A percentile compares a stretch with the other conserved stretches of the same genome.
phyloP scores from a whole-genome alignment of 1,284 basidiomycete species.

The Peniophora sp. region DNA sequence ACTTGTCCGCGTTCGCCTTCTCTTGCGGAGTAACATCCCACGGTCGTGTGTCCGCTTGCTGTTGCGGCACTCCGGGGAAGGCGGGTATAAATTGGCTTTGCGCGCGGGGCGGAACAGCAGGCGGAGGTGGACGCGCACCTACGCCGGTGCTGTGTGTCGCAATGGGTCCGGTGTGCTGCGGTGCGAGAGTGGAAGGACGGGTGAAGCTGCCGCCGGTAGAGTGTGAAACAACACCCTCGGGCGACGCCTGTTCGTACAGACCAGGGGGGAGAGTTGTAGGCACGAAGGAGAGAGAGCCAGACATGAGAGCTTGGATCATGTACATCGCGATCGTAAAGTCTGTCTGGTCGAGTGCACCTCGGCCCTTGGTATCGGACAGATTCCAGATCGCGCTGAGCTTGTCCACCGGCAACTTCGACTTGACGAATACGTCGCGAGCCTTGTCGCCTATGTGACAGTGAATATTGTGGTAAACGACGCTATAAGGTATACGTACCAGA shows the following conservation, averaged over 20 bases:
- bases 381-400: conserved; percentile 93
- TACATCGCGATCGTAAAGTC: conserved; percentile 99
- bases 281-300: conserved; percentile 65
- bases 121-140: conserved; percentile 23
- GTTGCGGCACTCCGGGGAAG: conserved; percentile 20
- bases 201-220: conserved; percentile 33
- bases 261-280: conserved; percentile 81
- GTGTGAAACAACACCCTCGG: conserved; percentile 21
- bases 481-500: conserved; percentile 39
- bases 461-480: not conserved
- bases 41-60: conserved; percentile 5
- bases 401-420: conserved; percentile 85
- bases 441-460: conserved; percentile 59
- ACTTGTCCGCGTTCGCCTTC: conserved; percentile 74
- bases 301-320: conserved; percentile 89
- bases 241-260: conserved; percentile 81
- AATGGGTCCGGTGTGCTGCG: conserved; percentile 62
- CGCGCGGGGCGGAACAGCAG: conserved; percentile 39
- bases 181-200: conserved; percentile 39
- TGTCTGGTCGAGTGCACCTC: conserved; percentile 82
- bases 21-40: conserved; percentile 89
- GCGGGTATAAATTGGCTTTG: conserved; percentile 21
- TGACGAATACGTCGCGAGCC: conserved; percentile 89
- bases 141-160: conserved; percentile 30
- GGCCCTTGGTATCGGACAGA: conserved; percentile 89